phyloP scores from a whole-genome alignment of 2,329 filamentous ascomycete genomes.

The Aspergillus clavatus region DNA sequence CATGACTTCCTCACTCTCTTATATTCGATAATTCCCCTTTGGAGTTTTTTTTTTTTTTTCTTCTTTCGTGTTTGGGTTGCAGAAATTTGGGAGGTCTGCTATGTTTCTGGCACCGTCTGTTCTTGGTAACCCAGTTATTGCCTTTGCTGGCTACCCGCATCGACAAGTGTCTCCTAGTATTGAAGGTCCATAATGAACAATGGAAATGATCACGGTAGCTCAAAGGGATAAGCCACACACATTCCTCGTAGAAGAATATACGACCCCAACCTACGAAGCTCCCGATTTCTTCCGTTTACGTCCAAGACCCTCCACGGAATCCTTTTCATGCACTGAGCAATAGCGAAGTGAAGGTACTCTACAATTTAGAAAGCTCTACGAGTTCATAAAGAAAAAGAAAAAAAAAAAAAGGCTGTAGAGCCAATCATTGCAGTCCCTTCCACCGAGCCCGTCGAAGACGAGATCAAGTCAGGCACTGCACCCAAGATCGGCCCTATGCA shows the following conservation, averaged over 20 bases:
- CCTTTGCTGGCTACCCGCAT: neutral
- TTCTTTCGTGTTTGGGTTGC: neutral
- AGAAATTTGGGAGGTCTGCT: slow-evolving; percentile 2
- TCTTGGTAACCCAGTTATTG: neutral
- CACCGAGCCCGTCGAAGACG: slow-evolving; percentile 30
- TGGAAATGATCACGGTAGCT: neutral
- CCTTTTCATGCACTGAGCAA: no score
- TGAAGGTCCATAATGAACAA: neutral
- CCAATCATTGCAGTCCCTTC: slow-evolving; percentile 58
- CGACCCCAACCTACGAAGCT: no score
- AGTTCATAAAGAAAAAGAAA: no score
- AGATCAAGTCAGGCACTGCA: slow-evolving; percentile 50
- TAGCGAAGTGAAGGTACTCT: neutral
- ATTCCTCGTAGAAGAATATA: no score
- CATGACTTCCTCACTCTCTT: no score
- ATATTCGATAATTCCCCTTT: no score
- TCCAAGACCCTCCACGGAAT: no score
- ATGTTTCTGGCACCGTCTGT: neutral
- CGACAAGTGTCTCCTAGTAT: slow-evolving; percentile 7
- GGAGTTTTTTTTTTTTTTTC: neutral
- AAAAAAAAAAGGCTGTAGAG: slow-evolving; percentile 43
- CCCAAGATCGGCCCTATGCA: slow-evolving; percentile 51
- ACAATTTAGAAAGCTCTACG: slow-evolving; percentile 3
- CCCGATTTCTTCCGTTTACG: no score
- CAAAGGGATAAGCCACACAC: neutral